phyloP scores from a whole-genome alignment of 164 flowering plant species.

The Saururus chinensis region DNA sequence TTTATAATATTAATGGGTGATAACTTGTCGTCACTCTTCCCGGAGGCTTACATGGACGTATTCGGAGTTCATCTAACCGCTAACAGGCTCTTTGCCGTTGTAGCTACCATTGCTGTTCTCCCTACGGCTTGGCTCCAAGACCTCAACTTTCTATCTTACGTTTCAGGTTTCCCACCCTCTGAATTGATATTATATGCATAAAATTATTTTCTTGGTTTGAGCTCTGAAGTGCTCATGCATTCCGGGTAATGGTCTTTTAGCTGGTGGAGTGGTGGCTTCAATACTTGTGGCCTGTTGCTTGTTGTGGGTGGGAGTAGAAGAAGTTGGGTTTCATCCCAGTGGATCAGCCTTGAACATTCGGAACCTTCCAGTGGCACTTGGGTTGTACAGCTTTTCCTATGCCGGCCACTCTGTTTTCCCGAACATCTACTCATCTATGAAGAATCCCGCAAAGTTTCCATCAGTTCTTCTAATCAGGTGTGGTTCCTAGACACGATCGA shows the following conservation, averaged over 20 bases:
- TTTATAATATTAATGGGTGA: constrained; percentile 52
- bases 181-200: neutral
- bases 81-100: constrained; percentile 31
- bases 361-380: constrained; percentile 49
- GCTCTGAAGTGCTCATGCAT: too few species aligned
- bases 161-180: constrained; percentile 41
- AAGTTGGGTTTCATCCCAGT: constrained; percentile 42
- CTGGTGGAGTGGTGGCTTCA: constrained; percentile 63
- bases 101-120: constrained; percentile 33
- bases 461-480: constrained; percentile 38
- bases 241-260: constrained; percentile 18
- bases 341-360: constrained; percentile 35
- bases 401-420: constrained; percentile 71
- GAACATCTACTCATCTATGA: constrained; percentile 65
- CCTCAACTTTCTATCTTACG: constrained; percentile 52
- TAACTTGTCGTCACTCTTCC: constrained; percentile 43
- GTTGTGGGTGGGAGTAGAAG: constrained; percentile 57
- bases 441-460: constrained; percentile 48
- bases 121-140: constrained; percentile 72
- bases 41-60: constrained; percentile 26
- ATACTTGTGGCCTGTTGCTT: constrained; percentile 43
- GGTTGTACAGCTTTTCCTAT: constrained; percentile 50
- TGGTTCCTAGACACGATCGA: neutral
- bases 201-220: neutral
- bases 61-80: constrained; percentile 29